Evolutionary conservation across 345 rosid species (phyloP).

Genomic region (Lumnitzera racemosa): DNA sequence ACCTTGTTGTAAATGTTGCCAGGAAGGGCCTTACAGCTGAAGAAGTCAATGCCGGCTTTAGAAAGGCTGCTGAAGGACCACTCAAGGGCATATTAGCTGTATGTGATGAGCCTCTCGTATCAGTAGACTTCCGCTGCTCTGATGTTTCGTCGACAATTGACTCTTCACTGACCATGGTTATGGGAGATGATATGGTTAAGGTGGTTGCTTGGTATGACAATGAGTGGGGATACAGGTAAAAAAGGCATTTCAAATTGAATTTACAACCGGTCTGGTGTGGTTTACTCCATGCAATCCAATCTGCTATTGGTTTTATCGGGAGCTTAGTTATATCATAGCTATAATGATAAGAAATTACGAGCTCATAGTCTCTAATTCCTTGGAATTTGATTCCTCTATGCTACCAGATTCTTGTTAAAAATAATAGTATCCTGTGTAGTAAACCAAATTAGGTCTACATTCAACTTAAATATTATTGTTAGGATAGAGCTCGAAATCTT

Average conservation of each 20-base stretch:
- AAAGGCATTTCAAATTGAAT: not conserved
- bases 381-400: too few relatives aligned
- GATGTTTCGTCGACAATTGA: constrained; percentile 92
- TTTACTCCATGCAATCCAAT: too few relatives aligned
- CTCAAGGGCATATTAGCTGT: constrained; percentile 77
- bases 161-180: constrained; percentile 91
- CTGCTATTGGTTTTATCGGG: too few relatives aligned
- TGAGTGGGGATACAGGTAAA: constrained; percentile 97
- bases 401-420: too few relatives aligned
- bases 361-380: too few relatives aligned
- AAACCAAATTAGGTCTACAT: too few relatives aligned
- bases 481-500: too few relatives aligned
- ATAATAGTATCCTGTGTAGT: too few relatives aligned
- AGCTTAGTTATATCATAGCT: too few relatives aligned
- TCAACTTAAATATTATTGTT: too few relatives aligned
- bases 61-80: constrained; percentile 90
- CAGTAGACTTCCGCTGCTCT: constrained; percentile 84
- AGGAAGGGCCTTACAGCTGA: constrained; percentile 82
- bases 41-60: constrained; percentile 89
- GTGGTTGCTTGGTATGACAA: constrained; percentile 99
- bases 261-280: too few relatives aligned
- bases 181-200: constrained; percentile 99
- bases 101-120: constrained; percentile 82
- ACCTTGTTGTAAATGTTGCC: constrained; percentile 77
- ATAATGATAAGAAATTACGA: too few relatives aligned